phyloP scores from a whole-genome alignment of 139 green algal species.

The Tetratostichococcus sp. region DNA sequence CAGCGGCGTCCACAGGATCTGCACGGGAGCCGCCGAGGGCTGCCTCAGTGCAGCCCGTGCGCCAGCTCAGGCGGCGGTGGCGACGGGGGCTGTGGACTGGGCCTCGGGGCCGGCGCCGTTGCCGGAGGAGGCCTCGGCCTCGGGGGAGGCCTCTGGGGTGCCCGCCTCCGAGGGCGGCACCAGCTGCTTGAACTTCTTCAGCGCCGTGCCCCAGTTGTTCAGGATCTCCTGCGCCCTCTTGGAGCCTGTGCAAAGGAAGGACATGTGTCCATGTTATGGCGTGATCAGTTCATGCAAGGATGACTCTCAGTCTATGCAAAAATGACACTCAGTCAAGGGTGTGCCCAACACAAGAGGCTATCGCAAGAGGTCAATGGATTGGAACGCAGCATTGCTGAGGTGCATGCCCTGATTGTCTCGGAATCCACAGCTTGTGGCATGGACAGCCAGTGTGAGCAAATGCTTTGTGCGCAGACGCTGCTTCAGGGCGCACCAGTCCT shows the following conservation, averaged over 20 bases:
- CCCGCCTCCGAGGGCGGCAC: conserved; percentile 85
- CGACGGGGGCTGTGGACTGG: not conserved
- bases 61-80: not conserved
- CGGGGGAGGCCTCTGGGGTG: conserved; percentile 54
- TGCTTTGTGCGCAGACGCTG: no score
- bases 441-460: no score
- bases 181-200: conserved; percentile 94
- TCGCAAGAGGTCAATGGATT: no score
- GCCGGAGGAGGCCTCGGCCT: not conserved
- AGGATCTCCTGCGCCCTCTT: conserved; percentile 69
- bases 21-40: not conserved
- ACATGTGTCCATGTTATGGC: no score
- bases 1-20: no score
- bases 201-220: conserved; percentile 66
- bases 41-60: not conserved
- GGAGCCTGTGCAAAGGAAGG: conserved; percentile 36
- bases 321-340: no score
- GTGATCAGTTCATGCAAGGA: no score
- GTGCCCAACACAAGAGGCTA: no score
- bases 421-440: no score
- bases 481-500: conserved; percentile 43
- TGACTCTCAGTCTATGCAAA: no score
- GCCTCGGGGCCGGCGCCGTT: not conserved
- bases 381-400: no score
- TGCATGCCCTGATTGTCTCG: no score